phyloP scores from a whole-genome alignment of 2,329 filamentous ascomycete genomes.

The Ceratocystis alfenasii region DNA sequence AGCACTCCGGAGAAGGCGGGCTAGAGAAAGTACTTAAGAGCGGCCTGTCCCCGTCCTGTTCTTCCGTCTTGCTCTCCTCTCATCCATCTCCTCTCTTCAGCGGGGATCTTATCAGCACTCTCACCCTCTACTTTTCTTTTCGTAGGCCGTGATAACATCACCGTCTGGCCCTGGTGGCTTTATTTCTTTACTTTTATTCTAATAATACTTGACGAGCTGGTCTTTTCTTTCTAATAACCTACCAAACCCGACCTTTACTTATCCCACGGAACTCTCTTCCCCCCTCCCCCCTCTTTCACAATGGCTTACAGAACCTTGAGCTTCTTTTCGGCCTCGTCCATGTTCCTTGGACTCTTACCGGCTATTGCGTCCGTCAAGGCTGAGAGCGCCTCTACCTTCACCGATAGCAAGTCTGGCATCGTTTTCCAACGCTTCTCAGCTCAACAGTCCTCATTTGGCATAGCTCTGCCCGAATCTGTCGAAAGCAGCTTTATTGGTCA shows the following conservation, averaged over 20 bases:
- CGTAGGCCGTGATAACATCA: slow-evolving; percentile 16
- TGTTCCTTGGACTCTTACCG: slow-evolving; percentile 16
- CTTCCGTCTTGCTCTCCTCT: slow-evolving; percentile 7
- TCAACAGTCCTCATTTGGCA: slow-evolving; percentile 33
- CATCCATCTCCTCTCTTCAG: slow-evolving; percentile 16
- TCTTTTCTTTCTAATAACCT: not conserved
- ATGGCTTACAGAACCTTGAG: slow-evolving; percentile 14
- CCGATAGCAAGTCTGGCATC: slow-evolving; percentile 21
- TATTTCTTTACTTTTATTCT: slow-evolving; percentile 12
- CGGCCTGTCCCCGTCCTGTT: slow-evolving; percentile 7
- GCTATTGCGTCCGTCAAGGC: slow-evolving; percentile 2
- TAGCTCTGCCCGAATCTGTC: slow-evolving; percentile 33
- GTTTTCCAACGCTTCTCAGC: slow-evolving; percentile 28
- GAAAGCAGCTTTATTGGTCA: slow-evolving; percentile 36
- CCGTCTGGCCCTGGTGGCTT: slow-evolving; percentile 21
- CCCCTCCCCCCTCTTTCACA: slow-evolving; percentile 5
- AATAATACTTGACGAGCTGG: slow-evolving; percentile 7
- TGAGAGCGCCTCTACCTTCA: slow-evolving; percentile 16
- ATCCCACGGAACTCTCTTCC: not conserved
- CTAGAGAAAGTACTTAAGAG: slow-evolving; percentile 9
- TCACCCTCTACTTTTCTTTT: slow-evolving; percentile 9
- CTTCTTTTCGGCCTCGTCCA: slow-evolving; percentile 19
- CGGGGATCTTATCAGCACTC: not conserved
- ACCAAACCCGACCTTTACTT: slow-evolving; percentile 3
- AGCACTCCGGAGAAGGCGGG: not conserved